These are phyloP conservation scores for Colletotrichum liaoningense DNA, from an alignment of 2,329 filamentous ascomycete genomes.

Conservation along the genomic window DNA sequence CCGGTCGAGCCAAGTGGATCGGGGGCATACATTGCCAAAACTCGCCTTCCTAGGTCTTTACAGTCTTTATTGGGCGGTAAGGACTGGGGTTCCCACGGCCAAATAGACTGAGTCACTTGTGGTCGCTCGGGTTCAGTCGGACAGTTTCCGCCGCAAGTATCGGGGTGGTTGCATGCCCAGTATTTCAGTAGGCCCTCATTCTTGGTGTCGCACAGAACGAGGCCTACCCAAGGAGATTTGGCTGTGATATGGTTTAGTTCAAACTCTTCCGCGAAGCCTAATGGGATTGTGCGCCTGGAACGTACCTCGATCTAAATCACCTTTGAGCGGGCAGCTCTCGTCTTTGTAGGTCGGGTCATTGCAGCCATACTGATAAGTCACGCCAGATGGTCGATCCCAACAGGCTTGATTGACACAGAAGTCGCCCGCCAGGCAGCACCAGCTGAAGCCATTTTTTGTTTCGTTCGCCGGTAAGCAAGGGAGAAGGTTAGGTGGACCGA, in stretches of 20 bases:
- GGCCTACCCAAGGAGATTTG: slow-evolving; percentile 34
- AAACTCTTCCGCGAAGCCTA: too few relatives aligned
- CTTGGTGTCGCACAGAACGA: slow-evolving; percentile 18
- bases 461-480: slow-evolving; percentile 16
- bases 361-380: slow-evolving; percentile 32
- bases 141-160: slow-evolving; percentile 24
- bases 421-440: slow-evolving; percentile 28
- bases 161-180: slow-evolving; percentile 31
- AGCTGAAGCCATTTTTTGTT: background rate
- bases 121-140: background rate
- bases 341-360: slow-evolving; percentile 31
- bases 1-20: background rate
- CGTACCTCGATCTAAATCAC: slow-evolving; percentile 12
- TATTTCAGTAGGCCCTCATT: slow-evolving; percentile 17
- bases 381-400: background rate
- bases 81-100: slow-evolving; percentile 11
- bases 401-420: slow-evolving; percentile 20
- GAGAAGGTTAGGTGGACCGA: background rate
- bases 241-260: background rate
- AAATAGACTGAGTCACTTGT: slow-evolving; percentile 1
- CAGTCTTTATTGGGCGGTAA: slow-evolving; percentile 12
- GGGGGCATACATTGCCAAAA: slow-evolving; percentile 19
- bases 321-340: slow-evolving; percentile 23
- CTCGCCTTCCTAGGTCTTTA: slow-evolving; percentile 9
- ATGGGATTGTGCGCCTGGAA: too few relatives aligned